A percentile compares a stretch with the other conserved stretches of the same genome.
Conservation (phyloP, 306 rosid species). For the Fagus crenata region DNA sequence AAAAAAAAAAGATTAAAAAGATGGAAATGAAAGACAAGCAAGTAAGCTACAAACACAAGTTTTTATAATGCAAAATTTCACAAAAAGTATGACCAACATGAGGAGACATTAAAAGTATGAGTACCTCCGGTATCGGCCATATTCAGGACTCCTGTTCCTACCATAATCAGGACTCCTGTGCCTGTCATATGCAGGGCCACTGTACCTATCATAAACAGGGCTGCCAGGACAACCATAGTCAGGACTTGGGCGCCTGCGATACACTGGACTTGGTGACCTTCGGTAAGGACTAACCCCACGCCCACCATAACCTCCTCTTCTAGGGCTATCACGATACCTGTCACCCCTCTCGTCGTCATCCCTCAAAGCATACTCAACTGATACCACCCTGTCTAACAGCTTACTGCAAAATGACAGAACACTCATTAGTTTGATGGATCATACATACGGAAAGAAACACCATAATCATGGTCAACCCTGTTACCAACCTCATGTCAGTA, state of each 20-base stretch:
- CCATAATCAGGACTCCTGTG: slow-evolving; percentile 62
- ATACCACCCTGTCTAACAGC: slow-evolving; percentile 86
- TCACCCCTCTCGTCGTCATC: slow-evolving; percentile 85
- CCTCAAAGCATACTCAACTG: slow-evolving; percentile 96
- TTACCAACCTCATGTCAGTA: slow-evolving; percentile 81
- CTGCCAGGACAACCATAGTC: slow-evolving; percentile 84
- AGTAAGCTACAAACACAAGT: neutral
- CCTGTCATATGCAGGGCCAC: slow-evolving; percentile 59
- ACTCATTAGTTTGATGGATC: neutral
- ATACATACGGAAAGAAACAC: neutral
- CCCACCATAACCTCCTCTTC: slow-evolving; percentile 63
- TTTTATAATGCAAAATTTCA: neutral
- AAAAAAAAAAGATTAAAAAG: neutral
- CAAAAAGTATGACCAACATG: neutral
- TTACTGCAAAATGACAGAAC: slow-evolving; percentile 55
- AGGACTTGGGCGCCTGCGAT: slow-evolving; percentile 80
- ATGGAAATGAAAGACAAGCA: neutral
- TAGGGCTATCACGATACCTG: slow-evolving; percentile 57
- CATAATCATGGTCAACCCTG: neutral
- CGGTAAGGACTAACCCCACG: slow-evolving; percentile 42
- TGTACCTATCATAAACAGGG: slow-evolving; percentile 72
- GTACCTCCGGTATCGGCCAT: slow-evolving; percentile 64
- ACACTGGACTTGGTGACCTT: slow-evolving; percentile 77
- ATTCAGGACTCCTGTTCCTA: slow-evolving; percentile 46
- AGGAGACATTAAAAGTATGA: neutral